A percentile compares a stretch with the other conserved stretches of the same genome.
phyloP scores from a whole-genome alignment of 371 early-diverging fungal species.

The Amoeboaphelidium protococcarum region DNA sequence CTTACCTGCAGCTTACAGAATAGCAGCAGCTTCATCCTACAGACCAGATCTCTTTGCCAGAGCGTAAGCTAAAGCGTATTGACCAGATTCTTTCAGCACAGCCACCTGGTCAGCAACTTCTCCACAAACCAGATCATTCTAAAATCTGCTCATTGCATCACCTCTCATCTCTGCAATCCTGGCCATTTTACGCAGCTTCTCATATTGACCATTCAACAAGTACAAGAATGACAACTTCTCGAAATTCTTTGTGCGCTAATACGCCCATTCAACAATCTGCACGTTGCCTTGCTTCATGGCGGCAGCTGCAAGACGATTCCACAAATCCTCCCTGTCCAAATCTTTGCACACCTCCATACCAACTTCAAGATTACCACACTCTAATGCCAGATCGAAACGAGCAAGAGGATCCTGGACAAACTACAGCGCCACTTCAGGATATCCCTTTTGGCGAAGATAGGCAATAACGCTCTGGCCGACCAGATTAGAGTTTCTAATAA shows the following conservation, averaged over 20 bases:
- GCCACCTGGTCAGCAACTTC: slow-evolving; percentile 58
- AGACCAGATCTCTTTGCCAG: slow-evolving; percentile 69
- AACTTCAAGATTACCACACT: slow-evolving; percentile 79
- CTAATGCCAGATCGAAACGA: slow-evolving; percentile 81
- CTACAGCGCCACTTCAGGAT: slow-evolving; percentile 90
- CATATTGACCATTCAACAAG: slow-evolving; percentile 54
- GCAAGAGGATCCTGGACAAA: slow-evolving; percentile 87
- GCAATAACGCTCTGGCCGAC: slow-evolving; percentile 95
- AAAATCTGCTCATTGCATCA: slow-evolving; percentile 57
- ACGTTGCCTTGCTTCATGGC: slow-evolving; percentile 63
- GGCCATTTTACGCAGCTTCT: slow-evolving; percentile 67
- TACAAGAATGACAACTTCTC: slow-evolving; percentile 79
- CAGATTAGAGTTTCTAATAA: slow-evolving; percentile 78
- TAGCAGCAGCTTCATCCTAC: slow-evolving; percentile 44
- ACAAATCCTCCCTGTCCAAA: slow-evolving; percentile 56
- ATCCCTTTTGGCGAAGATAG: slow-evolving; percentile 91
- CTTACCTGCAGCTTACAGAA: too few species aligned
- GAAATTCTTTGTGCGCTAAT: slow-evolving; percentile 62
- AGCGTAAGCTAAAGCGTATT: slow-evolving; percentile 66
- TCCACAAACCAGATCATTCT: slow-evolving; percentile 62
- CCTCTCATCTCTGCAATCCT: slow-evolving; percentile 58
- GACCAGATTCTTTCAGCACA: slow-evolving; percentile 50
- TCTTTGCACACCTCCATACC: slow-evolving; percentile 69
- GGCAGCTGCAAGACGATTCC: slow-evolving; percentile 57
- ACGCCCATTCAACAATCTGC: slow-evolving; percentile 57